Evolutionary conservation across 352 stramenopile genomes (phyloP).

Genomic region (Phytophthora multivora): DNA sequence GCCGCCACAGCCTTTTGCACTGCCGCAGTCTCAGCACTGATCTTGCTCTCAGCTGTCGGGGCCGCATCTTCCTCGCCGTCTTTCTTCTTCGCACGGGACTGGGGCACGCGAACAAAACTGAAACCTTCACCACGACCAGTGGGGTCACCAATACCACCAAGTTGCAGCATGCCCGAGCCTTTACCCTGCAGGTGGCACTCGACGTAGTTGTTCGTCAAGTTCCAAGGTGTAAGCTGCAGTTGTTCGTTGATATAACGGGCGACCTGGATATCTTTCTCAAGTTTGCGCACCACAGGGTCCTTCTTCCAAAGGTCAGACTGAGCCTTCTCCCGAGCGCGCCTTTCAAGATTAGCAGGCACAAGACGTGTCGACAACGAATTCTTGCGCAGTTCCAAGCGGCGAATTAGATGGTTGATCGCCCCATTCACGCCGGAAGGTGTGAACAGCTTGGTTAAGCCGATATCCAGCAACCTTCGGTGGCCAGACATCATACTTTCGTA

Average conservation of each 20-base stretch:
- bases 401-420: conserved; percentile 75
- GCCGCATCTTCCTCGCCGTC: conserved; percentile 69
- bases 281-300: conserved; percentile 67
- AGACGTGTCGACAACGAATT: conserved; percentile 54
- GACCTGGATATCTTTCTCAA: conserved; percentile 83
- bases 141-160: conserved; percentile 82
- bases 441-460: conserved; percentile 83
- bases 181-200: conserved; percentile 87
- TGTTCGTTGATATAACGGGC: conserved; percentile 83
- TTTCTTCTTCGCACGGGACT: conserved; percentile 84
- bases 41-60: conserved; percentile 43
- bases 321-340: conserved; percentile 59
- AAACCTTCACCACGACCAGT: conserved; percentile 85
- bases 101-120: conserved; percentile 80
- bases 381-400: conserved; percentile 74
- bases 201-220: conserved; percentile 86
- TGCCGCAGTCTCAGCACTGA: conserved; percentile 57
- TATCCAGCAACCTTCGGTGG: conserved; percentile 77
- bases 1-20: conserved; percentile 81
- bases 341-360: conserved; percentile 56
- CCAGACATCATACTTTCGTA: conserved; percentile 91
- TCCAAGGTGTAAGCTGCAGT: conserved; percentile 83
- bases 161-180: conserved; percentile 79
- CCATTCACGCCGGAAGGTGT: conserved; percentile 72
- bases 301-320: conserved; percentile 77